Conservation (phyloP, 345 rosid species). For the Garcia nutans region DNA sequence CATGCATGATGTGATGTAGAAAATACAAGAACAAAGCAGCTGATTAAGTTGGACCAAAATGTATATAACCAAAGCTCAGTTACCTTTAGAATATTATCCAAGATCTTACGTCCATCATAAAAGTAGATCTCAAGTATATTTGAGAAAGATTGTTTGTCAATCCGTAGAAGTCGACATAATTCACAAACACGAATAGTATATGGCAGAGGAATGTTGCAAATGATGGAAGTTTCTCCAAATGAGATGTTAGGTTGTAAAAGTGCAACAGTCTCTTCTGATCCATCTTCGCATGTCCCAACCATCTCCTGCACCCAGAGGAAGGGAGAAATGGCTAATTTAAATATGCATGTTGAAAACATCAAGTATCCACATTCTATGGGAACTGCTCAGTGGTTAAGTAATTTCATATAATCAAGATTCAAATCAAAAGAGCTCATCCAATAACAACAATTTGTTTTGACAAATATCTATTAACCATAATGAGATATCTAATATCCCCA, state of each 20-base stretch:
- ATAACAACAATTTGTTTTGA: not conserved
- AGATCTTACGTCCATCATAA: conserved; percentile 74
- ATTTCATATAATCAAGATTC: not conserved
- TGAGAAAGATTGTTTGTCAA: conserved; percentile 85
- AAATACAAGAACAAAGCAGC: not conserved
- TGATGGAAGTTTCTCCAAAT: conserved; percentile 83
- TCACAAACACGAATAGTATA: conserved; percentile 75
- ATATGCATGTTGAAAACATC: conserved; percentile 6
- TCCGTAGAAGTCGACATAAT: conserved; percentile 71
- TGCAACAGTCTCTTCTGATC: conserved; percentile 67
- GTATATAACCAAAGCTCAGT: not conserved
- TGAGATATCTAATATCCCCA: not conserved
- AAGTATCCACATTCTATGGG: not conserved
- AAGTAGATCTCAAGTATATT: conserved; percentile 88
- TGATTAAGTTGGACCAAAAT: not conserved
- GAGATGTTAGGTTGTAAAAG: conserved; percentile 58
- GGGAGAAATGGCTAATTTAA: not conserved
- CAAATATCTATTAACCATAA: not conserved
- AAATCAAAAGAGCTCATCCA: not conserved
- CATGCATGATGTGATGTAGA: not conserved
- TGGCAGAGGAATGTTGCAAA: conserved; percentile 96
- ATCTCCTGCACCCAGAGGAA: conserved; percentile 49
- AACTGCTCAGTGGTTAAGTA: not conserved
- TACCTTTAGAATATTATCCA: conserved; percentile 86
- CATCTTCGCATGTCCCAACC: conserved; percentile 65